A percentile compares a stretch with the other conserved stretches of the same genome.
Evolutionary conservation across 2,329 filamentous ascomycete genomes (phyloP).

Genomic region (Epichloe baconii): DNA sequence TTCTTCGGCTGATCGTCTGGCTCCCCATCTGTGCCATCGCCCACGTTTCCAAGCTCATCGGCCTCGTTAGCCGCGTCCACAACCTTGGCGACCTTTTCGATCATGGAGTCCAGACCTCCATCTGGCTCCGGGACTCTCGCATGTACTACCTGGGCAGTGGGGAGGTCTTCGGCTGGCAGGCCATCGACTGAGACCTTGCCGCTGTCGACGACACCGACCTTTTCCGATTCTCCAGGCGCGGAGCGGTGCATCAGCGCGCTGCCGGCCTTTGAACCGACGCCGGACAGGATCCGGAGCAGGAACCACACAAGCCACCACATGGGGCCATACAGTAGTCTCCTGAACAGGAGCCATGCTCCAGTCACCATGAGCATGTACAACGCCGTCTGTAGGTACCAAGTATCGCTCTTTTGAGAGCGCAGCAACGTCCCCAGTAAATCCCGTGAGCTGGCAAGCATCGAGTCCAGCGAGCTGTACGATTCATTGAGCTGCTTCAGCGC

Average conservation of each 20-base stretch:
- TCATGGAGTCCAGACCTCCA: conserved; percentile 23
- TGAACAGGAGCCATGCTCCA: conserved; percentile 73
- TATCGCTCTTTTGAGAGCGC: conserved; percentile 86
- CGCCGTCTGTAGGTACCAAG: conserved; percentile 90
- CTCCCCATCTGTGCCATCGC: conserved; percentile 6
- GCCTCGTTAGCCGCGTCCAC: conserved; percentile 31
- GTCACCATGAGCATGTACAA: conserved; percentile 72
- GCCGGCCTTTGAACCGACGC: conserved; percentile 41
- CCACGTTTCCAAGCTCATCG: conserved; percentile 14
- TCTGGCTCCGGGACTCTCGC: conserved; percentile 10
- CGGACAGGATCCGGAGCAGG: conserved; percentile 57
- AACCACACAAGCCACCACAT: conserved; percentile 81
- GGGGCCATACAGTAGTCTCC: conserved; percentile 77
- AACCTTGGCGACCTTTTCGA: conserved; percentile 42
- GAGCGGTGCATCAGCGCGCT: conserved; percentile 31
- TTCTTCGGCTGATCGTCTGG: conserved; percentile 9
- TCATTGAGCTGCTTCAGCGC: conserved; percentile 72
- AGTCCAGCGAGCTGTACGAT: conserved; percentile 67
- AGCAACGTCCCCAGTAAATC: conserved; percentile 68
- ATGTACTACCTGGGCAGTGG: conserved; percentile 33
- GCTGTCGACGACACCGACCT: conserved; percentile 15
- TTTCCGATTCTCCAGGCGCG: conserved; percentile 12
- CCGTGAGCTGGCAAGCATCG: conserved; percentile 59
- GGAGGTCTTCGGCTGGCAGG: conserved; percentile 29
- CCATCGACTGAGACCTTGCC: conserved; percentile 20